Conservation (phyloP, 306 rosid genomes). For the Corylus americana region DNA sequence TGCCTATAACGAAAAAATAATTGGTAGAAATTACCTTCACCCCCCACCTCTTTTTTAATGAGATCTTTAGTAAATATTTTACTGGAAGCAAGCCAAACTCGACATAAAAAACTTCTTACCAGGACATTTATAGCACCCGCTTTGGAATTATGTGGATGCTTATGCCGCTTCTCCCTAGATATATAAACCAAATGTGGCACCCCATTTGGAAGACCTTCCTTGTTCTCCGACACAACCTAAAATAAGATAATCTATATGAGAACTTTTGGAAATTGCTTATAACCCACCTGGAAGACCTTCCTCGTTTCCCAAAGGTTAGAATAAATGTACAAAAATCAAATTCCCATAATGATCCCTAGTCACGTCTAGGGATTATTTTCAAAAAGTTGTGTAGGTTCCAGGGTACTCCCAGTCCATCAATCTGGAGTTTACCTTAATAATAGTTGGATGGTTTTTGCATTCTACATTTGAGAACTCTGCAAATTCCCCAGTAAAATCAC, state of each 20-base stretch:
- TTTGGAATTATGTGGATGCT: slow-evolving; percentile 57
- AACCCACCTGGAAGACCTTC: no score
- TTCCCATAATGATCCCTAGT: no score
- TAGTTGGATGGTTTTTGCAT: slow-evolving; percentile 48
- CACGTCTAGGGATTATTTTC: no score
- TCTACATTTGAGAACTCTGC: slow-evolving; percentile 36
- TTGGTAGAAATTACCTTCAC: no score
- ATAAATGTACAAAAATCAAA: no score
- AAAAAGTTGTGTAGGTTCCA: no score
- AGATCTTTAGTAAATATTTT: no score
- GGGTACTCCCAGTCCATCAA: no score
- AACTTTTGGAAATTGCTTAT: neutral
- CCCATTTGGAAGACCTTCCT: slow-evolving; percentile 28
- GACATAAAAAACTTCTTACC: no score
- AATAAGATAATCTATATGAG: neutral
- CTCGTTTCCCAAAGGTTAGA: no score
- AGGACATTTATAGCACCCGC: slow-evolving; percentile 81
- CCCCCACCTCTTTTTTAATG: no score
- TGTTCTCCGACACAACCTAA: slow-evolving; percentile 64
- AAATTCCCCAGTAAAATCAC: slow-evolving; percentile 26
- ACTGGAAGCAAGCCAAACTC: no score
- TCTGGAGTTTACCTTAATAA: slow-evolving; percentile 50
- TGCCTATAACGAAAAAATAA: neutral
- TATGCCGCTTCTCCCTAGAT: slow-evolving; percentile 59
- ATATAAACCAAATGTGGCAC: slow-evolving; percentile 56